These are phyloP conservation scores for Sarocladium brachiariae DNA, from an alignment of 2,329 filamentous ascomycete genomes.

Conservation along the genomic window DNA sequence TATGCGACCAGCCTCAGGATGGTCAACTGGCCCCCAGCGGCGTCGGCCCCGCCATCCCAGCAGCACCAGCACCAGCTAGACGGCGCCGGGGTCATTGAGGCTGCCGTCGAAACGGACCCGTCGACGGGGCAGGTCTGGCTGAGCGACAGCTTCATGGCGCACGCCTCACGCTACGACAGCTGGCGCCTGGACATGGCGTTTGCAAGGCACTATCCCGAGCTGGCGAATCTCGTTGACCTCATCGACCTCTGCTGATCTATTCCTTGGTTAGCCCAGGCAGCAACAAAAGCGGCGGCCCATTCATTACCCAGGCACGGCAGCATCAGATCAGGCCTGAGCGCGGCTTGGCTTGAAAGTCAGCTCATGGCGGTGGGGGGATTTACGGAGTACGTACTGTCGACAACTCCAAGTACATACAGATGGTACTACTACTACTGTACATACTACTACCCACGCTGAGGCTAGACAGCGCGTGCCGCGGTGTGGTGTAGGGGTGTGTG, in stretches of 20 bases:
- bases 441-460: no score
- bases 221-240: conserved; percentile 7
- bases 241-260: background rate
- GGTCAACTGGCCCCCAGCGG: conserved; percentile 25
- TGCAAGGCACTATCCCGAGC: conserved; percentile 7
- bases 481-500: no score
- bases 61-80: background rate
- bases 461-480: no score
- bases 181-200: conserved; percentile 7
- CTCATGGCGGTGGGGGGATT: no score
- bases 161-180: conserved; percentile 1
- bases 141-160: conserved; percentile 7
- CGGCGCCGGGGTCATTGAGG: background rate
- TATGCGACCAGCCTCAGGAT: conserved; percentile 27
- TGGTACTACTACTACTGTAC: no score
- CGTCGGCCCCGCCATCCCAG: background rate
- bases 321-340: background rate
- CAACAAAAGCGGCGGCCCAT: no score
- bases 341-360: background rate
- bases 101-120: conserved; percentile 2
- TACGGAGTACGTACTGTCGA: no score
- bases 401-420: no score
- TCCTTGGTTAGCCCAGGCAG: background rate
- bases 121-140: conserved; percentile 1
- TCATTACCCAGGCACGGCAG: no score